phyloP scores from a whole-genome alignment of 129 eudicot genomes.

The Centrapalus pauciflorus region DNA sequence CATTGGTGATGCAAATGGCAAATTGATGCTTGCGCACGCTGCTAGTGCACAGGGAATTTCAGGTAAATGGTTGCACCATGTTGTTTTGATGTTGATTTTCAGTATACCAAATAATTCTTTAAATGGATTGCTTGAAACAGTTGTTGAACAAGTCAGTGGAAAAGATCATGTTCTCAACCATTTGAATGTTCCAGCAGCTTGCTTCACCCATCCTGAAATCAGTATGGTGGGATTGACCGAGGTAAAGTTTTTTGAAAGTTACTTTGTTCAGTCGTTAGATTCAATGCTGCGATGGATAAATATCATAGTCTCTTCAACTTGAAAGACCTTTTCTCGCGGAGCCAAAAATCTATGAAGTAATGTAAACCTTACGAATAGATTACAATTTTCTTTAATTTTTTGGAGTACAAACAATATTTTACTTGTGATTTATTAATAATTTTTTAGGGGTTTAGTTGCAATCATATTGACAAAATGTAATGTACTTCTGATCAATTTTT shows the following conservation, averaged over 20 bases:
- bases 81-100: neutral
- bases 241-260: constrained; percentile 47
- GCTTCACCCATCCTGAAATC: constrained; percentile 98
- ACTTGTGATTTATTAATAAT: no score
- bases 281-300: no score
- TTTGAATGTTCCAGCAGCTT: constrained; percentile 90
- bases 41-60: constrained; percentile 99
- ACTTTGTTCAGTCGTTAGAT: no score
- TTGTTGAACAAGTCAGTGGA: constrained; percentile 93
- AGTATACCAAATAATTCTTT: neutral
- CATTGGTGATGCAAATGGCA: constrained; percentile 99
- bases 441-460: no score
- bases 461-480: no score
- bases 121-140: constrained; percentile 30
- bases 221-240: constrained; percentile 98
- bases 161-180: constrained; percentile 88
- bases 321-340: no score
- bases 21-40: constrained; percentile 98
- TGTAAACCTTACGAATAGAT: no score
- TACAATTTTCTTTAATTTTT: no score
- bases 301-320: no score
- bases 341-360: no score
- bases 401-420: no score
- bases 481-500: no score
- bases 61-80: constrained; percentile 34